Evolutionary conservation across 306 rosid genomes (phyloP), one percentile per base, ranked within the genome.

Genomic region (Acacia acuminata): DNA sequence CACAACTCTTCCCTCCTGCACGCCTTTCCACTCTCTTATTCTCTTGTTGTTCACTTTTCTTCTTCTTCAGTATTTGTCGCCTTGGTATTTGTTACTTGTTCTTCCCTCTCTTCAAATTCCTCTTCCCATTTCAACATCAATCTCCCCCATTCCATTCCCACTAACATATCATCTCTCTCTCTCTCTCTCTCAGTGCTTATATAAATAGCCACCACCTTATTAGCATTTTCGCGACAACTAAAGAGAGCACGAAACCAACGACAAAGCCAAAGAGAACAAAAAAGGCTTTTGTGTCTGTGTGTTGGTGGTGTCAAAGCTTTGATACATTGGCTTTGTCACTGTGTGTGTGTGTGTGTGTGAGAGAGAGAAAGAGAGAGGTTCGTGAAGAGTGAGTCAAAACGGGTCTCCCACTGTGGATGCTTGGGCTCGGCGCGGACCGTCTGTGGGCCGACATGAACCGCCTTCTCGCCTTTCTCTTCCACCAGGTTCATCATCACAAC

Each of bases 371-470:
- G 64, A 20, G 68, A 3, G 32, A 0, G 17, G 20, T 64, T 32
- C 15, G 70, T 32, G 70, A 64, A 64, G 70, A 64, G 70, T 14
- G 48, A 82, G 96, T 77, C 97, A 96, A 96, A 83, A 96, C 99
- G 99, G 99, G 99, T 93, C 88, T 96, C 82, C 96, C 99, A 64
- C 66, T 93, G 94, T 96, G 97, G 96, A 86, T 96, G 97, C 94
- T 96, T 86, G 98, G 97, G 76, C 86, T 93, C 81, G 94, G 93
- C 74, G 87, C 86, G 73, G 98, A 92, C 86, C 92, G 91, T 84
- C 87, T 95, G 94, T 93, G 94, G 82, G 92, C 97, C 87, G 98
- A 93, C 86, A 93, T 96, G 99, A 96, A 92, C 83, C 99, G 98
- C 24, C 87, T 96, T 81, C 99, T 96, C 64, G 91, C 96, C 73